Percentiles rank a stretch among this genome's conserved stretches.
phyloP scores from a whole-genome alignment of 2,329 filamentous ascomycete genomes.

The Neonectria punicea region DNA sequence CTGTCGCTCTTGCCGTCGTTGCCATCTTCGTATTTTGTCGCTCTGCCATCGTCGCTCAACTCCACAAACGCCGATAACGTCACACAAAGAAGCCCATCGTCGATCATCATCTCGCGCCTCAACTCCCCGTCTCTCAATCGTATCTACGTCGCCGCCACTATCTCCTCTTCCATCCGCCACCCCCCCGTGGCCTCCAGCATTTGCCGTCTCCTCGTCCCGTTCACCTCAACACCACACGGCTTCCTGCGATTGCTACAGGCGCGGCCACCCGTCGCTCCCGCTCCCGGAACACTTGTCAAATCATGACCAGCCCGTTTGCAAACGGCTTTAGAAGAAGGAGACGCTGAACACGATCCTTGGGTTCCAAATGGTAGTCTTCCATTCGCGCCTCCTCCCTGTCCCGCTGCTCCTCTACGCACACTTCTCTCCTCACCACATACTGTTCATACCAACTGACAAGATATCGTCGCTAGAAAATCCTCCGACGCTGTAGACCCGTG shows the following conservation, averaged over 20 bases:
- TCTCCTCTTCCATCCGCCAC: not conserved
- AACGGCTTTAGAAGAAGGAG: conserved; percentile 38
- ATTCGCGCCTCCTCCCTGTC: not conserved
- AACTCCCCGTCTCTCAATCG: not conserved
- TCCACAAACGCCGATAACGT: not conserved
- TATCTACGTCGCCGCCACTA: not conserved
- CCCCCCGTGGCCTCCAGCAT: not conserved
- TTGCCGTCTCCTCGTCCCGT: not conserved
- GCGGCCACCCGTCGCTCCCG: conserved; percentile 4
- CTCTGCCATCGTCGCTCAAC: not conserved
- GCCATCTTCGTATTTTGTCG: not conserved
- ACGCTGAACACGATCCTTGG: conserved; percentile 38
- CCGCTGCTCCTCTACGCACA: not conserved
- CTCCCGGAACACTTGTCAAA: conserved; percentile 26
- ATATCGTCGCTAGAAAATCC: conserved; percentile 22
- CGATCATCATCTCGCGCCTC: not conserved
- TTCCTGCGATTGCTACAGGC: conserved; percentile 19
- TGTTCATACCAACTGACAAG: conserved; percentile 11
- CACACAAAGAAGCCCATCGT: not conserved
- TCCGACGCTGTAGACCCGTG: conserved; percentile 27
- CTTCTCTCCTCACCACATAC: not conserved
- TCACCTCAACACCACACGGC: not conserved
- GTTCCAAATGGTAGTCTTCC: conserved; percentile 31
- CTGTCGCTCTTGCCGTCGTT: too few relatives aligned
- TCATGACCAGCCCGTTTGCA: conserved; percentile 34